Evolutionary conservation across 306 rosid genomes (phyloP).

Genomic region (Medicago lupulina): DNA sequence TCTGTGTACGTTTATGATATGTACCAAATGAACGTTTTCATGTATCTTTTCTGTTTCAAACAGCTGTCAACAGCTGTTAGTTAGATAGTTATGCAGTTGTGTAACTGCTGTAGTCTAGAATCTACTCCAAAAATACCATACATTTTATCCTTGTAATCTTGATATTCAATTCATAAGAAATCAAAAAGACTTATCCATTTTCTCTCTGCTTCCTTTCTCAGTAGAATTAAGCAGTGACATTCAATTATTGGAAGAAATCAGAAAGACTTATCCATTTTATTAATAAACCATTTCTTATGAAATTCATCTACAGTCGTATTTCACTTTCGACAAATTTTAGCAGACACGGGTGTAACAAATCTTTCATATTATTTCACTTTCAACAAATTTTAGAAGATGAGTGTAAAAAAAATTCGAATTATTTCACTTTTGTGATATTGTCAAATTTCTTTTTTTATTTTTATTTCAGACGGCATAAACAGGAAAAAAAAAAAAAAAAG

Average conservation of each 20-base stretch:
- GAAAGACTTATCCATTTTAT: background rate
- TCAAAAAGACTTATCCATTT: background rate
- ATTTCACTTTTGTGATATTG: background rate
- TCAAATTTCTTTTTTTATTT: slow-evolving; percentile 7
- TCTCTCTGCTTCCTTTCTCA: background rate
- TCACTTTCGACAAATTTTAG: background rate
- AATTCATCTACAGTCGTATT: background rate
- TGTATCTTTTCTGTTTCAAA: background rate
- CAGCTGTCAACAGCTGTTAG: background rate
- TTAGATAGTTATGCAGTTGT: background rate
- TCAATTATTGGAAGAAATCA: slow-evolving; percentile 5
- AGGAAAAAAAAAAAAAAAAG: background rate
- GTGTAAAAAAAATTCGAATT: background rate
- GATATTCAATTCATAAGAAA: background rate
- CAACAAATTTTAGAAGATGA: background rate
- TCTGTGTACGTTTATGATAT: background rate
- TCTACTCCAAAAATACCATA: background rate
- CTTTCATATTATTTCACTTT: background rate
- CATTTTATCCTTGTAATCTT: background rate
- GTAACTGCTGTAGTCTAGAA: background rate
- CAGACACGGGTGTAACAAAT: background rate
- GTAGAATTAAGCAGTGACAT: background rate
- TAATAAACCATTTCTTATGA: background rate
- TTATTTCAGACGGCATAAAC: background rate
- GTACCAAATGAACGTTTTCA: background rate